Percentiles rank a stretch among this genome's conserved stretches.
Evolutionary conservation across 2,329 filamentous ascomycete genomes (phyloP).

Genomic region (Parascedosporium putredinis): DNA sequence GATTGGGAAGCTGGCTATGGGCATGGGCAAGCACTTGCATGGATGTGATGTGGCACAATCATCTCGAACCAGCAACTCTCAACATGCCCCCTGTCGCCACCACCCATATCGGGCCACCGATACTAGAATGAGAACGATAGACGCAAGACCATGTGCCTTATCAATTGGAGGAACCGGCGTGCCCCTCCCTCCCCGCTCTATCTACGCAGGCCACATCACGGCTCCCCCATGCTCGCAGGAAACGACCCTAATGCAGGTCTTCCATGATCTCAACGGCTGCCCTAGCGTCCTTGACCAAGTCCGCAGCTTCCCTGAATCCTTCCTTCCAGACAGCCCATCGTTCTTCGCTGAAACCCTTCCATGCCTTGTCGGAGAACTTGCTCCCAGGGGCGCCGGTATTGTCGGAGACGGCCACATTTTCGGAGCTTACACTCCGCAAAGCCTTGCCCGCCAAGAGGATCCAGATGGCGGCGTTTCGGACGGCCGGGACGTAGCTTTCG

Average conservation of each 20-base stretch:
- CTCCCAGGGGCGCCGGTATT: conserved; percentile 13
- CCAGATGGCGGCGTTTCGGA: conserved; percentile 16
- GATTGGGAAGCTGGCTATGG: too few species aligned
- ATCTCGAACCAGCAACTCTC: too few species aligned
- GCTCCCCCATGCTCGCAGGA: background rate
- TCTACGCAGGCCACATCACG: too few species aligned
- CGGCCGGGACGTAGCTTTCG: conserved; percentile 7
- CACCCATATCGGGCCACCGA: too few species aligned
- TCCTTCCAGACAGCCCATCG: conserved; percentile 17
- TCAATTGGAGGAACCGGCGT: too few species aligned
- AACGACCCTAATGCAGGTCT: background rate
- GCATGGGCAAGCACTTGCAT: too few species aligned
- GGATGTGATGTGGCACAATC: too few species aligned
- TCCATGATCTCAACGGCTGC: background rate
- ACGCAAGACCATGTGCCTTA: too few species aligned
- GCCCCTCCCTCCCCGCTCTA: too few species aligned
- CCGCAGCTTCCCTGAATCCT: conserved; percentile 9
- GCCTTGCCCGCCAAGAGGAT: conserved; percentile 12
- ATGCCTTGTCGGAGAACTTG: conserved; percentile 14
- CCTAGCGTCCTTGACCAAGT: background rate
- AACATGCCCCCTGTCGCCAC: too few species aligned
- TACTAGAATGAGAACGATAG: too few species aligned
- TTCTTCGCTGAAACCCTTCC: conserved; percentile 18
- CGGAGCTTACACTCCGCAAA: conserved; percentile 12
- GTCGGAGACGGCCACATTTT: conserved; percentile 9